Conservation (phyloP, 345 rosid species). For the Citrus sp. region DNA sequence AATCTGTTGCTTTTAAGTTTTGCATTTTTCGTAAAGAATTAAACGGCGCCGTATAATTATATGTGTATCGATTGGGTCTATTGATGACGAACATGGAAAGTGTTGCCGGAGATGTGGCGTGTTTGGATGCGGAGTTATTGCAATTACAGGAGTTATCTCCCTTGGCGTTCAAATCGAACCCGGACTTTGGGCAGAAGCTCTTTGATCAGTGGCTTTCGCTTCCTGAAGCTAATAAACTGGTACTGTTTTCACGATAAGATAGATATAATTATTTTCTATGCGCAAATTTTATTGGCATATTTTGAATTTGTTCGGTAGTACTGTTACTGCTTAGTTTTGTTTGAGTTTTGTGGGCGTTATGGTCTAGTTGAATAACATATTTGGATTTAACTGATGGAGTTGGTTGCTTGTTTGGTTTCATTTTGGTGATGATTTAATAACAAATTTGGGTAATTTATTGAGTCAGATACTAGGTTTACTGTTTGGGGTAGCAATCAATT, state of each 20-base stretch:
- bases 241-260: slow-evolving; percentile 14
- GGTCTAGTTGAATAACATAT: background rate
- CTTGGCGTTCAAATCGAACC: slow-evolving; percentile 61
- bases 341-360: background rate
- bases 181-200: slow-evolving; percentile 67
- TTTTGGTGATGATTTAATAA: background rate
- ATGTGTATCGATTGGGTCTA: slow-evolving; percentile 24
- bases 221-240: slow-evolving; percentile 82
- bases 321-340: background rate
- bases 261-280: background rate
- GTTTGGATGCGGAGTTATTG: slow-evolving; percentile 74
- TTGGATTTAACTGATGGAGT: background rate
- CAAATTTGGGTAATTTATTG: background rate
- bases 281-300: background rate
- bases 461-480: background rate
- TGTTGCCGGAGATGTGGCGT: slow-evolving; percentile 51
- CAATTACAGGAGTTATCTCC: slow-evolving; percentile 87
- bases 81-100: slow-evolving; percentile 38
- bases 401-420: background rate
- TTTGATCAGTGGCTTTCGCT: slow-evolving; percentile 96
- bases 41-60: background rate
- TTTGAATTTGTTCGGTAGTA: background rate
- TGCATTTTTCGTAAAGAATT: background rate
- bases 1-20: slow-evolving; percentile 18
- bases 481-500: background rate